phyloP scores from a whole-genome alignment of 345 rosid genomes.

The Salix koriyanagi region DNA sequence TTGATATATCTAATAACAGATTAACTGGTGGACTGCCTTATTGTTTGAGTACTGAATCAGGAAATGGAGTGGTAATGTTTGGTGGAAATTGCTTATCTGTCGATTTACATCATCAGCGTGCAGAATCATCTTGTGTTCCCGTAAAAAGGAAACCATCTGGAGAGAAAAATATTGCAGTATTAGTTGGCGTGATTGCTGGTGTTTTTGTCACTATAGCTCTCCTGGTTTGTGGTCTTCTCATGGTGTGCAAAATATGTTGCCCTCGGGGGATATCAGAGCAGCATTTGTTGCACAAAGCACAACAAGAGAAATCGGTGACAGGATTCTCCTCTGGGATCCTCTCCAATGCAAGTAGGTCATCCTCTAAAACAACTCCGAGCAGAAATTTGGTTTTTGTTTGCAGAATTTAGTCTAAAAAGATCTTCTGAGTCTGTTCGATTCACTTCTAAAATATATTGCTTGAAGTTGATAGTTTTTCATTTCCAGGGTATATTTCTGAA shows the following conservation, averaged over 20 bases:
- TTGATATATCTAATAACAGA: constrained; percentile 58
- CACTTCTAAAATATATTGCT: too few relatives aligned
- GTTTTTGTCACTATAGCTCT: constrained; percentile 29
- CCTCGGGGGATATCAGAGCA: constrained; percentile 43
- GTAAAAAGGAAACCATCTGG: constrained; percentile 26
- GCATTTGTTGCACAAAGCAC: constrained; percentile 45
- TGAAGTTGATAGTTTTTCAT: background rate
- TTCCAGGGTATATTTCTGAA: constrained; percentile 33
- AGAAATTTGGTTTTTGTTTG: background rate
- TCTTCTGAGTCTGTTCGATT: background rate
- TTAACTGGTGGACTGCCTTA: constrained; percentile 51
- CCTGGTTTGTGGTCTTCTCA: constrained; percentile 33
- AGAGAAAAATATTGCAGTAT: constrained; percentile 34
- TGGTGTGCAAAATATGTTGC: constrained; percentile 35
- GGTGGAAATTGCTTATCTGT: constrained; percentile 59
- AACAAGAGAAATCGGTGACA: constrained; percentile 37
- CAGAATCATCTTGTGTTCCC: constrained; percentile 46
- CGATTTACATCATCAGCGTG: constrained; percentile 38
- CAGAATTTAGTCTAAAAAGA: background rate
- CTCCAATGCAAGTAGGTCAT: constrained; percentile 53
- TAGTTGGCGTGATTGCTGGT: constrained; percentile 41
- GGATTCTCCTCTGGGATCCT: constrained; percentile 53
- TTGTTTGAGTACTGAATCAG: constrained; percentile 41
- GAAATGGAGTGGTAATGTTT: constrained; percentile 24
- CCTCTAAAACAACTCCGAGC: background rate